Evolutionary conservation across 192 early-diverging fungal species (phyloP), one percentile per base, ranked within the genome.

Genomic region (Bifiguratus adelaidae): DNA sequence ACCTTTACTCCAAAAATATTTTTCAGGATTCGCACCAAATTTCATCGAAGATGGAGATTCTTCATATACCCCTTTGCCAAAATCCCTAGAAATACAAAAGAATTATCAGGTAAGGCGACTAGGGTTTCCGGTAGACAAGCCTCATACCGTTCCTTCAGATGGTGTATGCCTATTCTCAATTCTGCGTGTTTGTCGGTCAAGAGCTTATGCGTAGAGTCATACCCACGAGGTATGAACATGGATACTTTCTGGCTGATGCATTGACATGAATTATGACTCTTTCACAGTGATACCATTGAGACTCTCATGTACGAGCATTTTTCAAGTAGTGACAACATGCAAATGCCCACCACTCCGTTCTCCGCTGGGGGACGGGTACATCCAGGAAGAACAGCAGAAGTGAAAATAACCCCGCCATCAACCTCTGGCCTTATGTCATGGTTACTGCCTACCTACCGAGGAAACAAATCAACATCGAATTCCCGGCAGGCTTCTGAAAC

Each of bases 1-100:
- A 13, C 70, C 76, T 3, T 65, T 68, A 12, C 40, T 78, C 3
- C 68, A 69, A 62, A 75, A 73, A 43, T 78, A 78, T 37, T 78
- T 78, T 50, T 72, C 73, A 9, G 67, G 63, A 11, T 78, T 78
- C 50, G 60, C 55, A 2, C 28, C 47, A 3, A 53, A 62, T 47
- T 2, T 69, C 44, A 7, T 53, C 44, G 4, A 59, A 40, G 37
- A 61, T 47, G 27, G 56, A 53, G 20, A 65, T 49, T n/a, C n/a
- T n/a, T n/a, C n/a, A n/a, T n/a, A n/a, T n/a, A n/a, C n/a, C n/a
- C n/a, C n/a, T n/a, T 13, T 48, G 4, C 33, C 59, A 4, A 53
- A 59, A 13, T 47, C 56, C 4, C 56, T 70, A n/a, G 70, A 74
- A 26, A 44, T 59, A 2, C 70, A 72, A 44, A 59, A 58, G 8